Conservation (phyloP, 768 basidiomycete species). For the Naganishia vaughanmartiniae region DNA sequence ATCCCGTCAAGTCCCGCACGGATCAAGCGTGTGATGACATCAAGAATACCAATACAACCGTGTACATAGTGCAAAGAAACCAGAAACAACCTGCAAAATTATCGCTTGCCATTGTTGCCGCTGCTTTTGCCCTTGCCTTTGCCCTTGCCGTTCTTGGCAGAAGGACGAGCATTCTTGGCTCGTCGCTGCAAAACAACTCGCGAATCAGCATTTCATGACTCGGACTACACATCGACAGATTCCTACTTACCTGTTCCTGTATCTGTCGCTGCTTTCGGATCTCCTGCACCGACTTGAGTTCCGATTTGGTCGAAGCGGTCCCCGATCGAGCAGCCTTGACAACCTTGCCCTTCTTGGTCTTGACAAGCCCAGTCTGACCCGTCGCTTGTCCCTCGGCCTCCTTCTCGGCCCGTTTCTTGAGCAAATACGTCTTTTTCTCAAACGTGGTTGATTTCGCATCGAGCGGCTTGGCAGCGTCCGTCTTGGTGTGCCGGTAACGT, state of each 20-base stretch:
- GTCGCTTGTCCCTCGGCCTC: conserved; percentile 53
- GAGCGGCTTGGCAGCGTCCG: conserved; percentile 66
- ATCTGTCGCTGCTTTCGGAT: conserved; percentile 73
- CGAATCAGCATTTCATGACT: conserved; percentile 3
- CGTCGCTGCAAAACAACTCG: conserved; percentile 51
- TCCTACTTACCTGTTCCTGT: conserved; percentile 56
- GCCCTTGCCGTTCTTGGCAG: conserved; percentile 51
- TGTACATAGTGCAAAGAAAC: not conserved
- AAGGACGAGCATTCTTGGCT: conserved; percentile 78
- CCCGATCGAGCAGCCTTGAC: conserved; percentile 53
- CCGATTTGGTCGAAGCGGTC: conserved; percentile 57
- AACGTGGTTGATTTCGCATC: conserved; percentile 71
- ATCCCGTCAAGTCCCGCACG: too few species aligned
- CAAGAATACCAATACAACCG: not conserved
- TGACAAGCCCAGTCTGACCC: conserved; percentile 35
- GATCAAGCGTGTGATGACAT: not conserved
- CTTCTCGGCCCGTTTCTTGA: conserved; percentile 60
- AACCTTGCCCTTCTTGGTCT: conserved; percentile 63
- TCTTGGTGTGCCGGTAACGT: conserved; percentile 69
- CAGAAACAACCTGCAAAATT: conserved; percentile 1
- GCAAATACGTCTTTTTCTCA: conserved; percentile 67
- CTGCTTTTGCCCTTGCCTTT: conserved; percentile 29
- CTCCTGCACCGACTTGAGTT: conserved; percentile 82
- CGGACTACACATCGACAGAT: not conserved
- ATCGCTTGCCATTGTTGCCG: conserved; percentile 19